Percentiles rank a stretch among this genome's conserved stretches.
Evolutionary conservation across 2,329 filamentous ascomycete genomes (phyloP).

Genomic region (Tolypocladium tundrense): DNA sequence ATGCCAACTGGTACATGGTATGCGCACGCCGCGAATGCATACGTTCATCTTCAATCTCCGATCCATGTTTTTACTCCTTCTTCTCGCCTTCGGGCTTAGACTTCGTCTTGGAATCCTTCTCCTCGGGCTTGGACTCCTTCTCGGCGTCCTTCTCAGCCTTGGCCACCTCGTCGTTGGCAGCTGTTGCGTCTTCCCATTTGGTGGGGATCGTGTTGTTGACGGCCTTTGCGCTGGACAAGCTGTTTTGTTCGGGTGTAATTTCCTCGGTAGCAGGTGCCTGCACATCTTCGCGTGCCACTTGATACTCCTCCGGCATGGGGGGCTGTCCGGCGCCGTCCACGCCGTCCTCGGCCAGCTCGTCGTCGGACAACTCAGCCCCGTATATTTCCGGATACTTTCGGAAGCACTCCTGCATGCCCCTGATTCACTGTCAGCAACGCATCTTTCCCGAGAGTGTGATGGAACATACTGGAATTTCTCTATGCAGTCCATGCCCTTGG

Average conservation of each 20-base stretch:
- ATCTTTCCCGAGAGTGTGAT: not conserved
- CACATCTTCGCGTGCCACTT: slow-evolving; percentile 4
- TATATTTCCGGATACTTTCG: slow-evolving; percentile 86
- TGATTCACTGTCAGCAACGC: slow-evolving; percentile 29
- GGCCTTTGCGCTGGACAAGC: slow-evolving; percentile 1
- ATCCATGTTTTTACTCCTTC: not conserved
- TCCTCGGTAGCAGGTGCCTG: not conserved
- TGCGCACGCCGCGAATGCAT: not conserved
- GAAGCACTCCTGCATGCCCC: slow-evolving; percentile 97
- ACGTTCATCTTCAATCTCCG: not conserved
- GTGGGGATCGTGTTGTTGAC: slow-evolving; percentile 4
- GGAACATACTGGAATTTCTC: slow-evolving; percentile 84
- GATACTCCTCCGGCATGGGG: not conserved
- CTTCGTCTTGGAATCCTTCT: slow-evolving; percentile 4
- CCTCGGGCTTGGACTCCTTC: slow-evolving; percentile 6
- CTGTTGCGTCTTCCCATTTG: slow-evolving; percentile 18
- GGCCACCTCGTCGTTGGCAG: slow-evolving; percentile 15
- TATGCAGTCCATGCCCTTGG: slow-evolving; percentile 96
- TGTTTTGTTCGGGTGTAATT: slow-evolving; percentile 7
- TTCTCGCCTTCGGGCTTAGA: slow-evolving; percentile 4
- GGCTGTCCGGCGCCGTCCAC: slow-evolving; percentile 15
- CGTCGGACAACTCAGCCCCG: slow-evolving; percentile 75
- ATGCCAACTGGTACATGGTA: slow-evolving; percentile 5
- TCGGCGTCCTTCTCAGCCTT: slow-evolving; percentile 7
- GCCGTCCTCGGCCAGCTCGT: slow-evolving; percentile 35